A percentile compares a stretch with the other conserved stretches of the same genome.
Conservation (phyloP, 179 eudicot species). For the Corrigiola litoralis region DNA sequence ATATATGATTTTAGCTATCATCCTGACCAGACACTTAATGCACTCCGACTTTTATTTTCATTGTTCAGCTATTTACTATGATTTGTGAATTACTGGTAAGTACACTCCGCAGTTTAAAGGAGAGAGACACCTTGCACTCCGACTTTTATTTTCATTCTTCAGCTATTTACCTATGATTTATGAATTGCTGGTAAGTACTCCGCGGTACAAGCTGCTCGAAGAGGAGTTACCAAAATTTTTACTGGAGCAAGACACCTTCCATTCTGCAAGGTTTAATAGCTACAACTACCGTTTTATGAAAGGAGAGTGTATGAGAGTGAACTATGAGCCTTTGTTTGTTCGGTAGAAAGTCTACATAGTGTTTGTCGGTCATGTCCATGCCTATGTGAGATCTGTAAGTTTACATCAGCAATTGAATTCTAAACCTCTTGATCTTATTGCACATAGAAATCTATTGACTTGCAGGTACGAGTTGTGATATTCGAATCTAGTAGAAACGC, state of each 20-base stretch:
- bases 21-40: no score
- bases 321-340: conserved; percentile 44
- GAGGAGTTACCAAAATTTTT: conserved; percentile 39
- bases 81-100: conserved; percentile 23
- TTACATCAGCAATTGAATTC: not conserved
- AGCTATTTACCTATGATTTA: not conserved
- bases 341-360: conserved; percentile 38
- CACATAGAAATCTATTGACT: not conserved
- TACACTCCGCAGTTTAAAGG: conserved; percentile 43
- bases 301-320: conserved; percentile 44
- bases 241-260: conserved; percentile 33
- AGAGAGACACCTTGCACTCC: conserved; percentile 40
- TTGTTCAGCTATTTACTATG: not conserved
- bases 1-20: no score
- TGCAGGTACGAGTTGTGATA: not conserved
- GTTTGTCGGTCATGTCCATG: conserved; percentile 47
- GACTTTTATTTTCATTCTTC: not conserved
- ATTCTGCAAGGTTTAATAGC: conserved; percentile 44
- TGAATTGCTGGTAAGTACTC: conserved; percentile 33
- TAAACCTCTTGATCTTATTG: not conserved
- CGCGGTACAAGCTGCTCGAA: conserved; percentile 37
- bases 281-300: conserved; percentile 46
- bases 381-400: conserved; percentile 46
- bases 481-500: conserved; percentile 28
- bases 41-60: not conserved